Evolutionary conservation across 345 rosid genomes (phyloP), one percentile per base, ranked within the genome.

Genomic region (Noccaea bulbosa): DNA sequence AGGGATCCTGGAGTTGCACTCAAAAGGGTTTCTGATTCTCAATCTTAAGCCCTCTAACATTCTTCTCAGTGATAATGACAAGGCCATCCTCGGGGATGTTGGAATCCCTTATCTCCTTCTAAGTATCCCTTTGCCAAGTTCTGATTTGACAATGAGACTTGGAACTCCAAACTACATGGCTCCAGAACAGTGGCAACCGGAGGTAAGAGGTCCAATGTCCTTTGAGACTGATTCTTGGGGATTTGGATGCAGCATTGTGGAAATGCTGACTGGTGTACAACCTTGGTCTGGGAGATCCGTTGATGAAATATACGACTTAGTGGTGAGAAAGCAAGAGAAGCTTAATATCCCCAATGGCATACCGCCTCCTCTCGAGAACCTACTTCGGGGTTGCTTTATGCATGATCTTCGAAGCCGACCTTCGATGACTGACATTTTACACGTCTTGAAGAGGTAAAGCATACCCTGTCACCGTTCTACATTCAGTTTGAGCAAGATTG

Each of bases 111-210:
- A 77, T 78, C 77, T 88, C 17, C 82, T 91, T 53, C 88, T 82
- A 17, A 91, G 93, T 77, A 81, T 89, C 79, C 86, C 89, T 59
- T 72, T 80, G 70, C 84, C 86, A 48, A 83, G 81, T 74, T 77
- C 95, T 49, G 89, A 86, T 82, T 77, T 86, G 85, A 71, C 81
- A 59, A 76, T 59, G 70, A 79, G 85, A 78, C 88, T 86, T 79
- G 99, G 99, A 64, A 87, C 91, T 37, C 95, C 97, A 9, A 94
- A 85, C 81, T 91, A 91, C 73, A 94, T 94, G 99, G 95, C 97
- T 71, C 99, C 99, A 62, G 99, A 91, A 75, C 99, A 91, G 68
- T 91, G 96, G 99, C 83, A 89, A 78, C 95, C 97, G 7, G 93
- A 89, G 75, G 81, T 74, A 70, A 82, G 86, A 74, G 96, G 99